Percentiles rank a stretch among this genome's conserved stretches.
These are phyloP conservation scores for Akanthomyces muscarius DNA, from an alignment of 2,329 filamentous ascomycete genomes.

Conservation along the genomic window DNA sequence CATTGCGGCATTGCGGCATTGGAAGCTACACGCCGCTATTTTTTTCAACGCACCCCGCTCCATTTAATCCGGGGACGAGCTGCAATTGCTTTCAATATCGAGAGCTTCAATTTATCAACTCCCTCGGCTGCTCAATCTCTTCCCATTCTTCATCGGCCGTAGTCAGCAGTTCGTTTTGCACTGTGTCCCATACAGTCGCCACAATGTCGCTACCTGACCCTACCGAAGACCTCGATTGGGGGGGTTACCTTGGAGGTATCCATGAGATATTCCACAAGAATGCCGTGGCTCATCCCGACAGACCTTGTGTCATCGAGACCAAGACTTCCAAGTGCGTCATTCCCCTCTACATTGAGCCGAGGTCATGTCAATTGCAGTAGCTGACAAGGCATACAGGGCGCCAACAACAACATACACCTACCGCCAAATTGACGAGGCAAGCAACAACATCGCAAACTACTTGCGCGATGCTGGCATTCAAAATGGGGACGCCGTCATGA, in stretches of 20 bases:
- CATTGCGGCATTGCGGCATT: no score
- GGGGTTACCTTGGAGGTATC: constrained; percentile 61
- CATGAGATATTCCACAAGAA: constrained; percentile 66
- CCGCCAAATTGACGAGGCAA: constrained; percentile 77
- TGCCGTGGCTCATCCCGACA: constrained; percentile 63
- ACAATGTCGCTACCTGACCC: constrained; percentile 53
- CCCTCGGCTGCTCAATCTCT: no score
- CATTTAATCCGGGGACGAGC: no score
- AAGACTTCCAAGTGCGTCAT: constrained; percentile 28
- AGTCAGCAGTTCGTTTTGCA: no score
- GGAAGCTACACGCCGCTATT: no score
- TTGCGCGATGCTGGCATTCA: constrained; percentile 68
- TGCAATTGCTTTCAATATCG: no score
- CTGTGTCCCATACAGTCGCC: no score
- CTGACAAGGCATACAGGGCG: background rate
- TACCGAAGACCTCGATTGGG: constrained; percentile 64
- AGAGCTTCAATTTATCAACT: no score
- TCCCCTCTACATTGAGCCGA: background rate
- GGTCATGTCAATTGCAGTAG: background rate
- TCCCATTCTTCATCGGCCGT: no score
- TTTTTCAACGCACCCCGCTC: no score
- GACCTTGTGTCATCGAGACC: constrained; percentile 48
- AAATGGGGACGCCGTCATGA: constrained; percentile 87
- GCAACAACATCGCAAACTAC: constrained; percentile 76
- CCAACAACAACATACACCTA: constrained; percentile 63